Base-by-base conservation (phyloP, 257 asterid genomes). In the Cynanchum wilfordii region DNA sequence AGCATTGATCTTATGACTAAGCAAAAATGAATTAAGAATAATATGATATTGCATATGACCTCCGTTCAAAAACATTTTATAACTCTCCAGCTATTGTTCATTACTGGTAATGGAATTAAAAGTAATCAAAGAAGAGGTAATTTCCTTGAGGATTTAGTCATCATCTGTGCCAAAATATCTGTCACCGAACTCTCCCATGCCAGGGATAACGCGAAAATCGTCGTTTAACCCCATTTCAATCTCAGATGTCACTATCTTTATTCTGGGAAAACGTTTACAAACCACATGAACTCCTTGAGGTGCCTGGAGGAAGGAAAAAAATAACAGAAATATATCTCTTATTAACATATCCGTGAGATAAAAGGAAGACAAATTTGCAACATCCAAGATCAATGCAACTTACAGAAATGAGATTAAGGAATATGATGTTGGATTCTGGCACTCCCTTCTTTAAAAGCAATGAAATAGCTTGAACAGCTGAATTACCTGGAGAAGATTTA, bases 181-280 rank as follows among this genome's bases (percentile, higher is more conserved):
- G 74, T 95, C 99, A 20, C 99, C 99, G 62, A 95, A 95, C 82
- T 95, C 99, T 27, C 99, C 98, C 97, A 95, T 95, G 30, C 98
- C 99, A 25, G 98, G 99, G 79, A 92, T 84, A 20, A 95, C 98
- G 0, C 97, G 97, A 67, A 78, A 92, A 74, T 95, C 97, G 27
- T 87, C 86, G 50, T 92, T 95, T 77, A 95, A 65, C 44, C 98
- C 99, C 4, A 74, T 81, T 84, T 95, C 99, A 65, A 95, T 95
- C 96, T 95, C 99, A 65, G 99, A 95, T 27, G 99, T 95, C 89
- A 95, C 99, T 10, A 95, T 95, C 89, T 95, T 92, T 44, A 95
- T 70, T 76, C 97, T 85, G 20, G 98, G 99, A 82, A 95, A 95
- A 47, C 80, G 89, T 79, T 85, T 92, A 84, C 98, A 92, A 25